Percentiles rank a stretch among this genome's conserved stretches.
These are phyloP conservation scores for Salvia sclarea DNA, from an alignment of 305 asterid species.

Conservation along the genomic window DNA sequence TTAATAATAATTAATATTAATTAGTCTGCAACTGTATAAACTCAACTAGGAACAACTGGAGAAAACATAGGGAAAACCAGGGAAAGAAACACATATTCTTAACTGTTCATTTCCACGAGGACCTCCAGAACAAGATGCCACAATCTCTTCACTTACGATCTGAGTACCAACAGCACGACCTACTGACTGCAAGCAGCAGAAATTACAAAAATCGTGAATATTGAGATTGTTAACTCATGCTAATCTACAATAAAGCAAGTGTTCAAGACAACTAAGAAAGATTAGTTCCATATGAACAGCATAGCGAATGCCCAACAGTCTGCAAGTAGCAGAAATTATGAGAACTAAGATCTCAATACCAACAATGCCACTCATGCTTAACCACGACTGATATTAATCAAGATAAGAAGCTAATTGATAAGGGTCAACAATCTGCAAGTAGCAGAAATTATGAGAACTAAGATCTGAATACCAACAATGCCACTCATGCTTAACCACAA, in stretches of 20 bases:
- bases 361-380: constrained; percentile 7
- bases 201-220: constrained; percentile 27
- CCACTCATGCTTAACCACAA: not conserved
- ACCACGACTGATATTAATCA: not conserved
- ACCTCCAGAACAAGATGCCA: constrained; percentile 79
- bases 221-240: constrained; percentile 15
- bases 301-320: constrained; percentile 45
- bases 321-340: constrained; percentile 39
- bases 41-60: constrained; percentile 12
- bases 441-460: constrained; percentile 22
- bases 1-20: not conserved
- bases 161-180: constrained; percentile 71
- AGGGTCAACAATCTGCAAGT: constrained; percentile 61
- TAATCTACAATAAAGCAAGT: not conserved
- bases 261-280: not conserved
- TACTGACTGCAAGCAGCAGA: constrained; percentile 55
- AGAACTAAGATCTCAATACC: constrained; percentile 19
- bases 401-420: not conserved
- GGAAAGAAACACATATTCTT: constrained; percentile 29
- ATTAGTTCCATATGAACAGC: not conserved
- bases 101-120: constrained; percentile 96
- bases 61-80: not conserved
- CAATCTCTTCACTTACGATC: constrained; percentile 65
- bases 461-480: constrained; percentile 21
- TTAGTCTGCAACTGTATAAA: not conserved